Percentiles rank a stretch among this genome's conserved stretches.
Evolutionary conservation across 768 basidiomycete species (phyloP).

Genomic region (Tulasnella sp.): DNA sequence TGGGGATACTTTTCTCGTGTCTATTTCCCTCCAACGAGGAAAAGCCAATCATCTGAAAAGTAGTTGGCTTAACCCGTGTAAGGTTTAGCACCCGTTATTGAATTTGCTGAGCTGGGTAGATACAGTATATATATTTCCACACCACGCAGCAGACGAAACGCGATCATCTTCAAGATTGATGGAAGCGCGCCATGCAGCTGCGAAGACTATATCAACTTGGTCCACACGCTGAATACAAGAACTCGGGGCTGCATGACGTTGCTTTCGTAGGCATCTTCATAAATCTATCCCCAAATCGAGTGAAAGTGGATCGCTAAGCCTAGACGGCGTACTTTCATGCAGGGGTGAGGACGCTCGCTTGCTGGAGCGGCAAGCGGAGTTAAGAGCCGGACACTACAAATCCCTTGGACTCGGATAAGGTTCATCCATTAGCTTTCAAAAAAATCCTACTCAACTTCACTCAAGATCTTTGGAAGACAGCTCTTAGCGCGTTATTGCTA

Average conservation of each 20-base stretch:
- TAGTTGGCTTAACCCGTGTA: not conserved
- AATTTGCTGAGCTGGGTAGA: not conserved
- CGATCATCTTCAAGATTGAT: not conserved
- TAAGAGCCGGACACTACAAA: not conserved
- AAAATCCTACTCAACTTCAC: too few species aligned
- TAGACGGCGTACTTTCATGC: not conserved
- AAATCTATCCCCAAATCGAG: not conserved
- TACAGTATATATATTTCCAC: not conserved
- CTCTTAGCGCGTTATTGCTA: too few species aligned
- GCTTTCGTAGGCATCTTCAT: not conserved
- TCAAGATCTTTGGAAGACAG: too few species aligned
- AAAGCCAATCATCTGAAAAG: not conserved
- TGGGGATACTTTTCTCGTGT: not conserved
- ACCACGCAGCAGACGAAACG: not conserved
- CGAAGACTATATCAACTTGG: not conserved
- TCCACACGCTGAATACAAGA: not conserved
- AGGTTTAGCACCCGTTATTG: not conserved
- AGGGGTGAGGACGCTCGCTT: not conserved
- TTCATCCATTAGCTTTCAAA: not conserved
- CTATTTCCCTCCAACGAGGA: not conserved
- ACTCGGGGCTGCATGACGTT: not conserved
- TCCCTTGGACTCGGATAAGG: not conserved
- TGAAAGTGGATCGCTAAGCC: not conserved
- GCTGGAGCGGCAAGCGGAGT: not conserved
- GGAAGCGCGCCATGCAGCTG: not conserved